Evolutionary conservation across 495 filamentous ascomycete species (phyloP), one percentile per base, ranked within the genome.

Genomic region (Aspergillus avenaceus): DNA sequence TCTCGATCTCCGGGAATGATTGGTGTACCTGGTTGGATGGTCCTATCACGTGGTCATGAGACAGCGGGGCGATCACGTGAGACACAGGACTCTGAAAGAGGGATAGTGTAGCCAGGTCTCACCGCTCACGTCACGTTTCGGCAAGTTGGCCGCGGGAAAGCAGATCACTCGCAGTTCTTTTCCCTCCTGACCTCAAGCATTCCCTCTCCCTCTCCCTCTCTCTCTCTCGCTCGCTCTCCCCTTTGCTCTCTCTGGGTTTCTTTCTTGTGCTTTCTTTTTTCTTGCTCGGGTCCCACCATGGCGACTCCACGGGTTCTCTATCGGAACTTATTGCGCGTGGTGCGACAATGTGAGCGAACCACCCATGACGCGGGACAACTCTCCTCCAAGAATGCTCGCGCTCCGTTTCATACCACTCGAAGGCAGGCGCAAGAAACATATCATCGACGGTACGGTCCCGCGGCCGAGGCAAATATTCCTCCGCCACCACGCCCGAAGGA

Each of bases 301-400:
- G 80, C 85, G 42, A 73, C 80, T 8, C 73, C 73, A 41, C 75
- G 87, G 56, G 74, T 92, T 26, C 76, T 91, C 13, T 91, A 90
- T 57, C 86, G 87, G 28, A 81, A 86, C 54, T 67, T 88, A 40
- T 85, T 83, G 49, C 71, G 70, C 13, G 61, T 68, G 2, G 58
- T 70, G 22, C 60, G 69, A 22, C 56, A 66, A 19, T 77, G 68
- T 45, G 64, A 74, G 43, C 59, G 65, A n/a, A 60, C 41, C 12
- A 64, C 64, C 19, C 57, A 60, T 16, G 66, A 55, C 36, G 60
- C 66, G 18, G 47, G 67, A 16, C 69, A 61, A 41, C 31, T 62
- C 36, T 41, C 68, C 38, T 34, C 37, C 29, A 32, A 37, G 47
- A 59, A 31, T 22, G 50, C 49, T 44, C 55, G 53, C 44, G 57